Percentiles rank a stretch among this genome's conserved stretches.
Conservation (phyloP, 2,329 filamentous ascomycete genomes). For the Xylaria sp. region DNA sequence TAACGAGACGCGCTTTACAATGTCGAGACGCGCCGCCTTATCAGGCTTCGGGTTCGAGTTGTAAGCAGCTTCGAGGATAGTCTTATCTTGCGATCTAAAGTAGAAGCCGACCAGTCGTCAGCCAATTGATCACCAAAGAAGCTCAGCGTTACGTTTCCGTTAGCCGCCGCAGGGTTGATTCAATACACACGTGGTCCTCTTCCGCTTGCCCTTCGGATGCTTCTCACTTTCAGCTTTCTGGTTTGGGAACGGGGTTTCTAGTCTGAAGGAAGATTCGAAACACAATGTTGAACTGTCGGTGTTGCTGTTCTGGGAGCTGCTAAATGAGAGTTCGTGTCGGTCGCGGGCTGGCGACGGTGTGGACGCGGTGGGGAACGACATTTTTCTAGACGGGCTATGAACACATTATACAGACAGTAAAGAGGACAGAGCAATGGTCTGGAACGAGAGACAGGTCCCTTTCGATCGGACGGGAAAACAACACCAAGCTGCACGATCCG, state of each 20-base stretch:
- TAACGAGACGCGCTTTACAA: conserved; percentile 83
- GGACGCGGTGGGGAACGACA: conserved; percentile 39
- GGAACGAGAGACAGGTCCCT: conserved; percentile 21
- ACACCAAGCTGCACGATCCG: background rate
- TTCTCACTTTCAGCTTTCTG: conserved; percentile 43
- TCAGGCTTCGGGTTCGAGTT: conserved; percentile 86
- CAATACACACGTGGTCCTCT: conserved; percentile 64
- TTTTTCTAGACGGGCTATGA: conserved; percentile 27
- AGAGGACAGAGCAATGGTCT: background rate
- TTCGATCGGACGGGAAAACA: conserved; percentile 4
- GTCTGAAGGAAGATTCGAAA: conserved; percentile 44
- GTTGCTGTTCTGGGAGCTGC: conserved; percentile 38
- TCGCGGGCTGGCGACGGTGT: conserved; percentile 32
- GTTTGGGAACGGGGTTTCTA: conserved; percentile 40
- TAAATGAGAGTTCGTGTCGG: conserved; percentile 34
- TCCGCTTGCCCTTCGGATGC: conserved; percentile 66
- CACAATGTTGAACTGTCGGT: conserved; percentile 40
- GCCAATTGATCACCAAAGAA: conserved; percentile 12
- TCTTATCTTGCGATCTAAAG: conserved; percentile 82
- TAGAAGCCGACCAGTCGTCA: conserved; percentile 13
- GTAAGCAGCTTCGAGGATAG: conserved; percentile 85
- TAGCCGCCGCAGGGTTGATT: background rate
- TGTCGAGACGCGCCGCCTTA: conserved; percentile 82
- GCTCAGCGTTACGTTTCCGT: background rate
- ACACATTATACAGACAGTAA: conserved; percentile 34